Percentiles rank a stretch among this genome's conserved stretches.
Conservation (phyloP, 176 grass and related monocot genomes). For the Coix lacrymajobi region DNA sequence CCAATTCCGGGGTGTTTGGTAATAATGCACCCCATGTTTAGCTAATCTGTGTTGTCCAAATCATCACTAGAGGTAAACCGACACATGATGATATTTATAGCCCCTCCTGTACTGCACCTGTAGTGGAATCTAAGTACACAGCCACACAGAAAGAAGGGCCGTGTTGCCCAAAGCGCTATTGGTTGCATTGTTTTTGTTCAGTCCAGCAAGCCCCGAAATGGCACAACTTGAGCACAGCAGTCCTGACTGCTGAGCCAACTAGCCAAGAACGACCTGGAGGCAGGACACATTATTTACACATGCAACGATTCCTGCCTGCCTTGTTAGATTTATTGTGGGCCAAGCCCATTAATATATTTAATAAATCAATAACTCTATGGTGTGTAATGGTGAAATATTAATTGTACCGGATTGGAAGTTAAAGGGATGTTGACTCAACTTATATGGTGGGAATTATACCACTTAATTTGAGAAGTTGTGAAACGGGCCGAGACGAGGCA, state of each 20-base stretch:
- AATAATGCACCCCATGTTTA: neutral
- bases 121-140: conserved; percentile 36
- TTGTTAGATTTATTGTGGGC: too few relatives aligned
- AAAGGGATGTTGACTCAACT: too few relatives aligned
- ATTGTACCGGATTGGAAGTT: too few relatives aligned
- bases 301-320: conserved; percentile 18
- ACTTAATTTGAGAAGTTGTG: too few relatives aligned
- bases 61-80: neutral
- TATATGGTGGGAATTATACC: too few relatives aligned
- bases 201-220: neutral
- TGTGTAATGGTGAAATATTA: too few relatives aligned
- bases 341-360: too few relatives aligned
- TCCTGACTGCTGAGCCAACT: too few relatives aligned
- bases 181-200: neutral
- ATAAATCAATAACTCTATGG: too few relatives aligned
- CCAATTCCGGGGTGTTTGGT: too few relatives aligned
- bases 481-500: too few relatives aligned
- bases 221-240: neutral
- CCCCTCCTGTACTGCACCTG: neutral
- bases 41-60: neutral
- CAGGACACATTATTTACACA: neutral
- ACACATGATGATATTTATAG: conserved; percentile 1
- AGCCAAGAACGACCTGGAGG: neutral
- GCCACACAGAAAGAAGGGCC: neutral
- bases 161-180: neutral